Conservation (phyloP, 768 basidiomycete species). For the Rhodotorula taiwanensis region DNA sequence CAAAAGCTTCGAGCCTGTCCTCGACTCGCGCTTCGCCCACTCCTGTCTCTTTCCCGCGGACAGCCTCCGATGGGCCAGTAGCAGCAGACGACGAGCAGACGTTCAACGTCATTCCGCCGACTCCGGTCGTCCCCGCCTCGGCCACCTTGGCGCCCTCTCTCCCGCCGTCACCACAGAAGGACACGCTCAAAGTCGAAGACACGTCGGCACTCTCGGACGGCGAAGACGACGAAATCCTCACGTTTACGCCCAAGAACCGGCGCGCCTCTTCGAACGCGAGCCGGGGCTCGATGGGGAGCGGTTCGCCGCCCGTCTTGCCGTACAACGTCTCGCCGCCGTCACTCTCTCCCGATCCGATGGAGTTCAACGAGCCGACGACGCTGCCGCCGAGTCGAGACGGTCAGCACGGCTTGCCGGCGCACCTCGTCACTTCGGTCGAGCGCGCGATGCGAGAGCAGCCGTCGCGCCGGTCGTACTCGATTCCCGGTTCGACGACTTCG, state of each 20-base stretch:
- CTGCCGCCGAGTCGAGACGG: neutral
- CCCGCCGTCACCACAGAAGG: neutral
- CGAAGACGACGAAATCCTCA: conserved; percentile 30
- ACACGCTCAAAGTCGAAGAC: neutral
- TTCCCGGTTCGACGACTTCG: neutral
- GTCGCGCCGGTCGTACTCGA: neutral
- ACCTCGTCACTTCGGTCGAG: conserved; percentile 27
- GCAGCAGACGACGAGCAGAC: neutral
- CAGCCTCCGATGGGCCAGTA: neutral
- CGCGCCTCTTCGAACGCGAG: conserved; percentile 16
- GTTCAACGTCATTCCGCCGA: conserved; percentile 7
- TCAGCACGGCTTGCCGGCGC: neutral
- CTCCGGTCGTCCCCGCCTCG: neutral
- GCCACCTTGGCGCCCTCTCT: neutral
- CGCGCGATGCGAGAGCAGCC: conserved; percentile 22
- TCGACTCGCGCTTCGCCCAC: neutral
- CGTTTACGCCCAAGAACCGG: conserved; percentile 29
- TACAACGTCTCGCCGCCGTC: neutral
- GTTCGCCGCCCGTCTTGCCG: neutral
- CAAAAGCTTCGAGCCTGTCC: neutral
- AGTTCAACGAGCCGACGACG: neutral
- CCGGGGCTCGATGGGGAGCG: conserved; percentile 1
- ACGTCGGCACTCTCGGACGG: neutral
- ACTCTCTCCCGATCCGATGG: neutral
- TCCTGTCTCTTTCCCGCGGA: too few species aligned